A percentile compares a stretch with the other conserved stretches of the same genome.
phyloP scores from a whole-genome alignment of 1,284 basidiomycete species.

The Ustilago cynodontis region DNA sequence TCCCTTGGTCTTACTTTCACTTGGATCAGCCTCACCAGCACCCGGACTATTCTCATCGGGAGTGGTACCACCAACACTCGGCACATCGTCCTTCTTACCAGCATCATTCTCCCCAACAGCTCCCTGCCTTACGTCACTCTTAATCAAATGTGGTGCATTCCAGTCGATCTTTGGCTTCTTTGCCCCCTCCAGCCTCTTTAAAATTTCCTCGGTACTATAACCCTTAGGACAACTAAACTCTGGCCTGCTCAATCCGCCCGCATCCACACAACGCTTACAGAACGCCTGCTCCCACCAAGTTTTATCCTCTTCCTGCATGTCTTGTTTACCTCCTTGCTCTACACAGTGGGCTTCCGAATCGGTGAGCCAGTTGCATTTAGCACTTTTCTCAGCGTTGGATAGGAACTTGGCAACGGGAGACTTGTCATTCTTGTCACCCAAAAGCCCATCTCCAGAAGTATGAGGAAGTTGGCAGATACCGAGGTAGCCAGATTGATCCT shows the following conservation, averaged over 20 bases:
- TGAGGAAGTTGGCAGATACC: background rate
- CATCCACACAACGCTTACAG: slow-evolving; percentile 19
- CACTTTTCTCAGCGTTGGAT: background rate
- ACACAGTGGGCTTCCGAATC: background rate
- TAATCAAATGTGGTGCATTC: too few species aligned
- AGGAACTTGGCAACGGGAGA: slow-evolving; percentile 8
- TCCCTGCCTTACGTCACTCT: too few species aligned
- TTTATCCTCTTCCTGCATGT: background rate
- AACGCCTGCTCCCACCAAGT: slow-evolving; percentile 24
- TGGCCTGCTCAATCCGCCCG: slow-evolving; percentile 10
- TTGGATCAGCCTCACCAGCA: background rate
- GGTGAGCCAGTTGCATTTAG: background rate
- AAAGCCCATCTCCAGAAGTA: background rate
- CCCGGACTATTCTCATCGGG: too few species aligned
- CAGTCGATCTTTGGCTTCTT: background rate
- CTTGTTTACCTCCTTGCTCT: background rate
- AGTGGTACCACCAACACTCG: background rate
- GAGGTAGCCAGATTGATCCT: background rate
- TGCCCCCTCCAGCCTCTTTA: background rate
- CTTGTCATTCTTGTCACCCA: background rate
- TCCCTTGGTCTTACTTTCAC: background rate
- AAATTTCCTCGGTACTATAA: background rate
- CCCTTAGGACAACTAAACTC: slow-evolving; percentile 7
- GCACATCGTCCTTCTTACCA: background rate
- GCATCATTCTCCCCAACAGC: too few species aligned